phyloP scores from a whole-genome alignment of 345 rosid species.

The Citrus hindsii region DNA sequence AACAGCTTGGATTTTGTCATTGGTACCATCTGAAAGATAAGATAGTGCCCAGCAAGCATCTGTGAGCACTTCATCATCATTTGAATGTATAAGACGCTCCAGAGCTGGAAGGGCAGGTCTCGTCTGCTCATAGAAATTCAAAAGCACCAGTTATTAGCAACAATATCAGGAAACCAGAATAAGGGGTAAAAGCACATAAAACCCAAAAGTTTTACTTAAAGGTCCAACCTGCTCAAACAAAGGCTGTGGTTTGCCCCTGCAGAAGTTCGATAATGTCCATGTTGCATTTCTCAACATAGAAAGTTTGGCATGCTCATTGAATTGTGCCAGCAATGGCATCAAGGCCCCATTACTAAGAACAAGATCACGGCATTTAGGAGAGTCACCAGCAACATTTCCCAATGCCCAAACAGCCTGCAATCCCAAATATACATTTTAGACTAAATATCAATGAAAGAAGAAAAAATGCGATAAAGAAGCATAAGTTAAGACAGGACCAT shows the following conservation, averaged over 20 bases:
- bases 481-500: neutral
- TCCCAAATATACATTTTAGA: neutral
- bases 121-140: constrained; percentile 36
- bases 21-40: constrained; percentile 75
- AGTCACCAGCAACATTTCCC: constrained; percentile 87
- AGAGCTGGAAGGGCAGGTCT: constrained; percentile 67
- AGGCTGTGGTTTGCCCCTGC: constrained; percentile 76
- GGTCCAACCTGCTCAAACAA: constrained; percentile 58
- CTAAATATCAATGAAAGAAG: neutral
- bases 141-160: neutral
- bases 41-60: constrained; percentile 88
- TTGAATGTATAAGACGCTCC: constrained; percentile 60
- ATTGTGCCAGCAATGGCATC: constrained; percentile 58
- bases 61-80: constrained; percentile 76
- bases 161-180: neutral
- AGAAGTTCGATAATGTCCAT: constrained; percentile 77
- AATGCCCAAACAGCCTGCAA: constrained; percentile 77
- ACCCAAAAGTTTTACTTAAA: neutral
- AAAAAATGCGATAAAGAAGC: neutral
- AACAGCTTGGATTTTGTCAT: constrained; percentile 77
- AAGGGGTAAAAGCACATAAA: neutral
- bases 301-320: constrained; percentile 64
- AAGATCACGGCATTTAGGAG: constrained; percentile 67
- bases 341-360: constrained; percentile 57
- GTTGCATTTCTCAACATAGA: constrained; percentile 76